phyloP scores from a whole-genome alignment of 768 basidiomycete genomes.

The Termitomyces eurrhizus region DNA sequence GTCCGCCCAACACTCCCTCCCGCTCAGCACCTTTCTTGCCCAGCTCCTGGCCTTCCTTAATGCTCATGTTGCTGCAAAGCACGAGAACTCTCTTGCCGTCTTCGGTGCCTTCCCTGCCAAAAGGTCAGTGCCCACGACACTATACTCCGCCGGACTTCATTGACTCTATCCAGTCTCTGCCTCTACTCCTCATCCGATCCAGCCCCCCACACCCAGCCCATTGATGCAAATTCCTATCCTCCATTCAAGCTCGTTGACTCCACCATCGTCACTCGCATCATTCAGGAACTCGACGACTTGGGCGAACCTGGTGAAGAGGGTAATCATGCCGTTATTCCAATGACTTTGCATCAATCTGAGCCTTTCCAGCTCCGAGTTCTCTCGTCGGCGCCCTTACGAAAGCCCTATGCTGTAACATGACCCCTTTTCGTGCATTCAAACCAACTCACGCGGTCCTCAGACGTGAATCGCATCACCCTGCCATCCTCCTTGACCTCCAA shows the following conservation, averaged over 20 bases:
- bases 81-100: constrained; percentile 91
- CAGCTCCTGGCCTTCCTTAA: constrained; percentile 91
- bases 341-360: constrained; percentile 12
- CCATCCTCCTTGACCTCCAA: constrained; percentile 25
- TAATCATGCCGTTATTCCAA: constrained; percentile 21
- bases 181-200: constrained; percentile 69
- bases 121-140: constrained; percentile 45
- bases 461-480: constrained; percentile 37
- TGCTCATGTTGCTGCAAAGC: constrained; percentile 83
- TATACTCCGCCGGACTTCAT: background rate
- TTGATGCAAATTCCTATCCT: constrained; percentile 79
- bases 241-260: constrained; percentile 79
- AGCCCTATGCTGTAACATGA: constrained; percentile 79
- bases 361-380: constrained; percentile 48
- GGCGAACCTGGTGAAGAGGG: constrained; percentile 49
- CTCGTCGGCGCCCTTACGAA: constrained; percentile 90
- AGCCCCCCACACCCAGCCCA: constrained; percentile 30
- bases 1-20: constrained; percentile 47
- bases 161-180: constrained; percentile 49
- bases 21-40: constrained; percentile 71
- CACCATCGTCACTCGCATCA: constrained; percentile 57
- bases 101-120: constrained; percentile 85
- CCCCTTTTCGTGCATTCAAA: background rate
- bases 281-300: constrained; percentile 55
- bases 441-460: constrained; percentile 17